phyloP scores from a whole-genome alignment of 163 green algal species.

The Dunaliella salina region DNA sequence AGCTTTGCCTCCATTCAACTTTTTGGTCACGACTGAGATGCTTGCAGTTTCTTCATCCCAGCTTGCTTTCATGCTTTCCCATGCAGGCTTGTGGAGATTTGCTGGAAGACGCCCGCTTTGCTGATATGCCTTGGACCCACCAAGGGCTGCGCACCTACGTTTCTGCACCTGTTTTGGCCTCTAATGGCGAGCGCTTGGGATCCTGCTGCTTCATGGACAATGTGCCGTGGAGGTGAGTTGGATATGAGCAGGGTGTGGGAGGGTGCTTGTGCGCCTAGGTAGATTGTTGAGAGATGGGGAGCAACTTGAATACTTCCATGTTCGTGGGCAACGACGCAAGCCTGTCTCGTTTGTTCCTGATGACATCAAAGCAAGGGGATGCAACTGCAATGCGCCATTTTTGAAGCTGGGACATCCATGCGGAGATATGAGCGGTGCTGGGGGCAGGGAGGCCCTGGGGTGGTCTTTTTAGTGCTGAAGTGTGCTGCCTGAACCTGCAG shows the following conservation, averaged over 20 bases:
- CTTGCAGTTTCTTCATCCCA: too few species aligned
- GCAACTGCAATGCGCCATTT: background rate
- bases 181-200: background rate
- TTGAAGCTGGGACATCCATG: too few species aligned
- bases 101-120: background rate
- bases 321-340: background rate
- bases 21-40: too few species aligned
- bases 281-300: background rate
- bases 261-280: background rate
- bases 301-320: background rate
- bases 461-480: too few species aligned
- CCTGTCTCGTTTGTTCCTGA: background rate
- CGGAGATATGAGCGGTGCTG: too few species aligned
- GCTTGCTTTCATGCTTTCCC: too few species aligned
- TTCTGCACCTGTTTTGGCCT: background rate
- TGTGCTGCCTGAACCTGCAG: background rate
- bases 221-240: background rate
- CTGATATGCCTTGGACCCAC: background rate
- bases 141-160: background rate
- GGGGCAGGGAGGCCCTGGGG: too few species aligned
- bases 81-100: background rate
- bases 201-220: conserved; percentile 9
- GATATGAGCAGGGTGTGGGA: background rate
- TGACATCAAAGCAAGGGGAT: background rate
- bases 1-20: too few species aligned